Percentiles rank a stretch among this genome's conserved stretches.
phyloP scores from a whole-genome alignment of 345 rosid genomes.

The Corchorus olitorius region DNA sequence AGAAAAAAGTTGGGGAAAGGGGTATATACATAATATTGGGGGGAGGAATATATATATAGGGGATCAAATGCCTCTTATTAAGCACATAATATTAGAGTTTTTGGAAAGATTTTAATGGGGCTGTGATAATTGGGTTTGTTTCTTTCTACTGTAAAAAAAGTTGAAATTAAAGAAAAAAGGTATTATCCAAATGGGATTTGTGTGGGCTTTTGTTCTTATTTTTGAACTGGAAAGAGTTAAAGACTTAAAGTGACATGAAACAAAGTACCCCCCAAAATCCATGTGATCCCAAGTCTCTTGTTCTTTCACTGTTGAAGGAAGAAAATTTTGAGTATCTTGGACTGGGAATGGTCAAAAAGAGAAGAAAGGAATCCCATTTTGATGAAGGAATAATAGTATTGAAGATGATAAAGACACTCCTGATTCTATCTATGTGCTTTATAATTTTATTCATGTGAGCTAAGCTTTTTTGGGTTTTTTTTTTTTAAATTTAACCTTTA shows the following conservation, averaged over 20 bases:
- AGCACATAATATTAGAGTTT: not conserved
- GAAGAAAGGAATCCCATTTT: conserved; percentile 25
- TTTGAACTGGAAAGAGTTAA: conserved; percentile 27
- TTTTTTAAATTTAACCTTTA: conserved; percentile 8
- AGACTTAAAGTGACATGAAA: conserved; percentile 29
- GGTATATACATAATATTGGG: conserved; percentile 16
- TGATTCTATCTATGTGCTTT: conserved; percentile 10
- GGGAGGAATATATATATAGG: conserved; percentile 2
- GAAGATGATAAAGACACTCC: conserved; percentile 15
- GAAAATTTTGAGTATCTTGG: conserved; percentile 33
- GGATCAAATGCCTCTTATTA: conserved; percentile 12
- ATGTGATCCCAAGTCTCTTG: conserved; percentile 30
- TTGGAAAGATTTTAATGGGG: conserved; percentile 10
- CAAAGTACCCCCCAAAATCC: conserved; percentile 13
- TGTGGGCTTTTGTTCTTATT: conserved; percentile 17
- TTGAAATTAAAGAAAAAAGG: conserved; percentile 22
- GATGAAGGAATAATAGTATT: conserved; percentile 15
- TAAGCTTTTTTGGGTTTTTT: conserved; percentile 8
- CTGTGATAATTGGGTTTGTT: conserved; percentile 13
- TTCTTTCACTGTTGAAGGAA: conserved; percentile 24
- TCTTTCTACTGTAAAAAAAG: conserved; percentile 27
- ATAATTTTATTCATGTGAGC: conserved; percentile 7
- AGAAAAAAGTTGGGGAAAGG: not conserved
- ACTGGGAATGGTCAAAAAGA: conserved; percentile 45
- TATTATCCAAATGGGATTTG: conserved; percentile 20